Percentiles rank a stretch among this genome's conserved stretches.
phyloP scores from a whole-genome alignment of 2,329 filamentous ascomycete genomes.

The Tolypocladium ovalisporum region DNA sequence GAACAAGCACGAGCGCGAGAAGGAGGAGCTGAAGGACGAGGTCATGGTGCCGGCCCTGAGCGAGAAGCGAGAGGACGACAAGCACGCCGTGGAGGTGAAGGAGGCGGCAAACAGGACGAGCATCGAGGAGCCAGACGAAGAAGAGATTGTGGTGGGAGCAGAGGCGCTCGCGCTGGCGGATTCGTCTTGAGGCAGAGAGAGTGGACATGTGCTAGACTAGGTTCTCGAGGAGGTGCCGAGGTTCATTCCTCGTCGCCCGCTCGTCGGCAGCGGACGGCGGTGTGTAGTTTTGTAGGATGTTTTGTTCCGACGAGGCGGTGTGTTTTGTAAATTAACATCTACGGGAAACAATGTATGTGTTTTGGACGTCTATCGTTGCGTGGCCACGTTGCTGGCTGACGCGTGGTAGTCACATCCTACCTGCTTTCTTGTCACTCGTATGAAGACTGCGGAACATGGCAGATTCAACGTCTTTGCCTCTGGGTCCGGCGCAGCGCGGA shows the following conservation, averaged over 20 bases:
- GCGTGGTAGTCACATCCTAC: neutral
- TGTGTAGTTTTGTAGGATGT: constrained; percentile 2
- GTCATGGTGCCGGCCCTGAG: constrained; percentile 1
- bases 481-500: too few species aligned
- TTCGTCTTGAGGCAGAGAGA: neutral
- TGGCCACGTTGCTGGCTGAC: neutral
- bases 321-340: constrained; percentile 4
- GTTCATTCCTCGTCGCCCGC: neutral
- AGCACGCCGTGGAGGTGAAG: constrained; percentile 37
- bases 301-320: neutral
- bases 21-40: constrained; percentile 15
- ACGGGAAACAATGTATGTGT: neutral
- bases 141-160: constrained; percentile 29
- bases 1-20: constrained; percentile 14
- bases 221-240: neutral
- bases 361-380: neutral
- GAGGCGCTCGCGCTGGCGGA: constrained; percentile 2
- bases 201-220: neutral
- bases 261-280: neutral
- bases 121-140: constrained; percentile 49
- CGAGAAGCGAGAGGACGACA: constrained; percentile 21
- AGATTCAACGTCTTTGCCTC: neutral
- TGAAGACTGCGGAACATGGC: too few species aligned
- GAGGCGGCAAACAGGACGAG: constrained; percentile 45
- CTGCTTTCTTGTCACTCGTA: neutral